Percentiles rank a stretch among this genome's conserved stretches.
Evolutionary conservation across 768 basidiomycete genomes (phyloP).

Genomic region (Suillus clintonianus): DNA sequence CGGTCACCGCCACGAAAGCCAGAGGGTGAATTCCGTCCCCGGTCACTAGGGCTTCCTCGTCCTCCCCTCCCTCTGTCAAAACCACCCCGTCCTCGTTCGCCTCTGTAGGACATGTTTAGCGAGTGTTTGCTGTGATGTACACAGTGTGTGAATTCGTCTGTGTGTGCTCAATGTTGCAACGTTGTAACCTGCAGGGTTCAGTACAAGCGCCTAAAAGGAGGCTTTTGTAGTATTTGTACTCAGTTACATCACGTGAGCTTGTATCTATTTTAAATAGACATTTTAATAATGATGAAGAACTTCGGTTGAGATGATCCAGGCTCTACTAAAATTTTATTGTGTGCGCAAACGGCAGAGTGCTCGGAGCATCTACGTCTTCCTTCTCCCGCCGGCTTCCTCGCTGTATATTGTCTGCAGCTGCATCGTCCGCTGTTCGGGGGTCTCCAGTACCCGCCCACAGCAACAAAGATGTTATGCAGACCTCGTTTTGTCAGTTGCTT

Average conservation of each 20-base stretch:
- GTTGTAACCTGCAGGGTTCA: too few relatives aligned
- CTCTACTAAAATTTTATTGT: background rate
- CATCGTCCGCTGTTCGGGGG: too few relatives aligned
- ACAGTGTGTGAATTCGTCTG: conserved; percentile 54
- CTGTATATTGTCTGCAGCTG: too few relatives aligned
- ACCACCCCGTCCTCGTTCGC: conserved; percentile 38
- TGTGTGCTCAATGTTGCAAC: background rate
- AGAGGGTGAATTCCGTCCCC: background rate
- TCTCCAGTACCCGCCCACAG: background rate
- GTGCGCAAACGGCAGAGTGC: background rate
- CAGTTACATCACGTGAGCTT: background rate
- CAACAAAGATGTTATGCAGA: too few relatives aligned
- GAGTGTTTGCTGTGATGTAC: conserved; percentile 60
- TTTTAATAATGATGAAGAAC: too few relatives aligned
- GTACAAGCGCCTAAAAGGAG: background rate
- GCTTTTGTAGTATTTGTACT: background rate
- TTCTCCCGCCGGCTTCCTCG: background rate
- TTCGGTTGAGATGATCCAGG: too few relatives aligned
- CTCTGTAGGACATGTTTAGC: conserved; percentile 37
- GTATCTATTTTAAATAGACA: too few relatives aligned
- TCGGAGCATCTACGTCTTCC: background rate
- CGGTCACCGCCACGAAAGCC: conserved; percentile 19
- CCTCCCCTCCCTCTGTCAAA: conserved; percentile 34
- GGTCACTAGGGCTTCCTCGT: background rate
- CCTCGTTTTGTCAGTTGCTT: background rate